A percentile compares a stretch with the other conserved stretches of the same genome.
Conservation (phyloP, 2,329 filamentous ascomycete species). For the Rosellinia necatrix region DNA sequence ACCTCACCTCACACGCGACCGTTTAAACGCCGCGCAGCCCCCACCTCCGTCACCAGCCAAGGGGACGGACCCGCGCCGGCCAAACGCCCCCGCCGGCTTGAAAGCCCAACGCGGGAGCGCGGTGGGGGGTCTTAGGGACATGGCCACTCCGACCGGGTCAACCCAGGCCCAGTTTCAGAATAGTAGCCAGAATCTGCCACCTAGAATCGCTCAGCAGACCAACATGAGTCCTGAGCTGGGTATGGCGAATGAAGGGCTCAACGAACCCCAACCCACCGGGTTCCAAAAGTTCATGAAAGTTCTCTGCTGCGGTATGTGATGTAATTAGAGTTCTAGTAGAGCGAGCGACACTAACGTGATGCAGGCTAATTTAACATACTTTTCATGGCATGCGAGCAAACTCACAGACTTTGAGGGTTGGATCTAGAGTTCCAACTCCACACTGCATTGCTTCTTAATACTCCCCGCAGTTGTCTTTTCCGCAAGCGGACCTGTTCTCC, state of each 20-base stretch:
- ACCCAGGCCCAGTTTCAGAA: conserved; percentile 97
- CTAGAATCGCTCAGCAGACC: conserved; percentile 64
- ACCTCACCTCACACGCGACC: conserved; percentile 75
- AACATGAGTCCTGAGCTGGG: conserved; percentile 62
- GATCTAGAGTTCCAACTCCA: conserved; percentile 34
- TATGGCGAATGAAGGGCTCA: conserved; percentile 58
- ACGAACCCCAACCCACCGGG: conserved; percentile 76
- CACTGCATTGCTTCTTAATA: conserved; percentile 40
- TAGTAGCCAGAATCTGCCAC: conserved; percentile 84
- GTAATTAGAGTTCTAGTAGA: conserved; percentile 3
- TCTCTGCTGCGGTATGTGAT: conserved; percentile 79
- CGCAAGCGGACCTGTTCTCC: conserved; percentile 25
- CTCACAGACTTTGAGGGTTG: conserved; percentile 40
- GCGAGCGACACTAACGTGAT: conserved; percentile 4
- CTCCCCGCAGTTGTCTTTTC: conserved; percentile 27
- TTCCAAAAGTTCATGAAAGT: conserved; percentile 93
- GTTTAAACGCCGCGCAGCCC: conserved; percentile 94
- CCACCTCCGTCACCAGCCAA: conserved; percentile 85
- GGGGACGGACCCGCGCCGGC: conserved; percentile 78
- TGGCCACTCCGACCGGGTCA: conserved; percentile 83
- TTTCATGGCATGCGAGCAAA: conserved; percentile 36
- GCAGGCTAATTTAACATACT: conserved; percentile 35
- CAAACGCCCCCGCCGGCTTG: conserved; percentile 76
- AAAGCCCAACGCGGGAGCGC: conserved; percentile 77
- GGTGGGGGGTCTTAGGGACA: conserved; percentile 73